Evolutionary conservation across 2,329 filamentous ascomycete genomes (phyloP).

Genomic region (Curvularia hawaiiensis): DNA sequence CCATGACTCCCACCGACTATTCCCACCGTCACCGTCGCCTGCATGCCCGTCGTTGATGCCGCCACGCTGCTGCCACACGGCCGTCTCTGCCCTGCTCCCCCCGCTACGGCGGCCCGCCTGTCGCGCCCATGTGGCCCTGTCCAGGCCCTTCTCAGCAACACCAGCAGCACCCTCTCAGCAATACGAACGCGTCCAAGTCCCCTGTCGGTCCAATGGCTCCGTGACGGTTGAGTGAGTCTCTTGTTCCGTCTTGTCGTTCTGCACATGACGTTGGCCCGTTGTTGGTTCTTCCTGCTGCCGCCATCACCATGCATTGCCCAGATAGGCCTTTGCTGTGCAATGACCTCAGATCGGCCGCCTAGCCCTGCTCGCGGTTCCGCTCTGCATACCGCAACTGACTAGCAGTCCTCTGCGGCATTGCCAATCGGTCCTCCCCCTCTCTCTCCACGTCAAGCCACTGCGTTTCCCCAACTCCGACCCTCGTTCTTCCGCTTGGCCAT

Average conservation of each 20-base stretch:
- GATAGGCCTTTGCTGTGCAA: conserved; percentile 6
- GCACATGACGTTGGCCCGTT: conserved; percentile 8
- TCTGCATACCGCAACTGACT: not conserved
- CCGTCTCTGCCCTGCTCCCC: conserved; percentile 14
- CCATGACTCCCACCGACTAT: not conserved
- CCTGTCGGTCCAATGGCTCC: conserved; percentile 51
- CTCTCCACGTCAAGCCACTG: not conserved
- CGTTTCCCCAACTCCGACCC: not conserved
- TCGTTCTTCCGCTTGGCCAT: too few relatives aligned
- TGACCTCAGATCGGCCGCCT: conserved; percentile 10
- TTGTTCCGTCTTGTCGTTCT: conserved; percentile 3
- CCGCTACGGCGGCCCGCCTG: conserved; percentile 1
- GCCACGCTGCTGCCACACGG: conserved; percentile 15
- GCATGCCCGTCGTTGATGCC: conserved; percentile 23
- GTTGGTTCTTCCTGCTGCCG: not conserved
- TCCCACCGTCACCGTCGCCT: conserved; percentile 11
- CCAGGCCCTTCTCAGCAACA: conserved; percentile 27
- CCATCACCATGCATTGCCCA: not conserved
- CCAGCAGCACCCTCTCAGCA: conserved; percentile 21
- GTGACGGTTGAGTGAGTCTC: conserved; percentile 49
- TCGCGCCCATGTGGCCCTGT: not conserved
- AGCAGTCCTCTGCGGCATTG: not conserved
- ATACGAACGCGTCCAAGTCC: conserved; percentile 41
- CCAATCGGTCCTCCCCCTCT: not conserved
- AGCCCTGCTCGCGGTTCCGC: not conserved